Conservation (phyloP, 2,329 filamentous ascomycete species). For the Madurella mycetomatis region DNA sequence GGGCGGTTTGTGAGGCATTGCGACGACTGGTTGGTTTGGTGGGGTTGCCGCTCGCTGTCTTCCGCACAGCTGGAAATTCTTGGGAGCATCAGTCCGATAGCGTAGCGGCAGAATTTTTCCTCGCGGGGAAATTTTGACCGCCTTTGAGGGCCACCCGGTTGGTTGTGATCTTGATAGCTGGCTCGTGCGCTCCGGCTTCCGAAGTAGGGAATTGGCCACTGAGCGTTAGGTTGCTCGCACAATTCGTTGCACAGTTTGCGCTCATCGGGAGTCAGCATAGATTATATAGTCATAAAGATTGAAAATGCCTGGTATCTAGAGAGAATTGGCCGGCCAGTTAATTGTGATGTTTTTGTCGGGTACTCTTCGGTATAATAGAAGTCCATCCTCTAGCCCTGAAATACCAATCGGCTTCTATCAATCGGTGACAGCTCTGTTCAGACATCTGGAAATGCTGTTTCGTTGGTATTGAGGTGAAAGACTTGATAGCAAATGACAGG, state of each 20-base stretch:
- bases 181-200: background rate
- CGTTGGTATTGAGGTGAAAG: background rate
- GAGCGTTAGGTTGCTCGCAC: background rate
- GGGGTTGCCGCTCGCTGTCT: constrained; percentile 12
- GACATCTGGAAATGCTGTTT: too few species aligned
- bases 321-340: too few species aligned
- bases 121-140: constrained; percentile 22
- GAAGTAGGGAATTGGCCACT: constrained; percentile 4
- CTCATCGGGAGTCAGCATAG: too few species aligned
- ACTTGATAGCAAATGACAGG: background rate
- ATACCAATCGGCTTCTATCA: too few species aligned
- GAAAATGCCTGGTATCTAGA: too few species aligned
- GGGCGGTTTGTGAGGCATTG: constrained; percentile 37
- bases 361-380: too few species aligned
- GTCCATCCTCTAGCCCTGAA: too few species aligned
- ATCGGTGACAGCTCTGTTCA: too few species aligned
- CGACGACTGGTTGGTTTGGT: constrained; percentile 8
- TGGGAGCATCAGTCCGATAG: constrained; percentile 4
- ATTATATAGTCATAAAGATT: too few species aligned
- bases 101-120: constrained; percentile 26
- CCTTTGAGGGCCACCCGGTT: constrained; percentile 13
- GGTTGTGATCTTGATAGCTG: constrained; percentile 5
- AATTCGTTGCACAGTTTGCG: too few species aligned
- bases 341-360: too few species aligned
- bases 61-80: constrained; percentile 18